Evolutionary conservation across 2,329 filamentous ascomycete genomes (phyloP).

Genomic region (Emergomyces orientalis): DNA sequence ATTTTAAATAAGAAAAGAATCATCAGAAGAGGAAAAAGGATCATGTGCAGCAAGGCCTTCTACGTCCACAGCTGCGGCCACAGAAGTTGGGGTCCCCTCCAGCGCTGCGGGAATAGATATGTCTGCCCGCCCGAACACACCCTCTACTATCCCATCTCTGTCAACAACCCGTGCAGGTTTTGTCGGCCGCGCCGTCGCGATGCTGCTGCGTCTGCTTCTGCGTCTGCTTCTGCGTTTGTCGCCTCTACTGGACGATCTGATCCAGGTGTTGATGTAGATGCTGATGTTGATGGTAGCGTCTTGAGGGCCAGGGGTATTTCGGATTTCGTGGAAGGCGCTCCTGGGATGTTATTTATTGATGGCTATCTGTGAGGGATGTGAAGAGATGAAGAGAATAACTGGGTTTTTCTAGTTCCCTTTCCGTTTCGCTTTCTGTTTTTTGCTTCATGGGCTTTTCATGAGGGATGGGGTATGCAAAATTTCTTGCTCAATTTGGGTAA

Average conservation of each 20-base stretch:
- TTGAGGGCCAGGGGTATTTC: not conserved
- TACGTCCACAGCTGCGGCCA: slow-evolving; percentile 17
- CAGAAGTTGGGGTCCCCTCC: slow-evolving; percentile 15
- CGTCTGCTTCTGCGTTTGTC: not conserved
- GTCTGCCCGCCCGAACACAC: slow-evolving; percentile 13
- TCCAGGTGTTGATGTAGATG: not conserved
- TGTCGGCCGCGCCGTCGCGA: slow-evolving; percentile 11
- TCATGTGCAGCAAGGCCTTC: slow-evolving; percentile 17
- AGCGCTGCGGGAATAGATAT: slow-evolving; percentile 15
- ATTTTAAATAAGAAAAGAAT: not conserved
- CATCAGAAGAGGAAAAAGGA: not conserved
- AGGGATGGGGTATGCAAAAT: not conserved
- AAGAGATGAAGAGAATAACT: too few relatives aligned
- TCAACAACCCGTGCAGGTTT: slow-evolving; percentile 14
- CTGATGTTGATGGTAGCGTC: not conserved
- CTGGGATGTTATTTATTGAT: not conserved
- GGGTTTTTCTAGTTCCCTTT: too few relatives aligned
- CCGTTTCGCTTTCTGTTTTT: not conserved
- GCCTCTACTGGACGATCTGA: not conserved
- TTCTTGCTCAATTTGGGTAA: not conserved
- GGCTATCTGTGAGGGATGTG: not conserved
- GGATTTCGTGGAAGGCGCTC: not conserved
- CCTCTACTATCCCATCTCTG: slow-evolving; percentile 11
- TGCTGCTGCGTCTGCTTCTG: not conserved
- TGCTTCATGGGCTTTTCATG: not conserved